Evolutionary conservation across 768 basidiomycete species (phyloP).

Genomic region (Chalciporus chontae): DNA sequence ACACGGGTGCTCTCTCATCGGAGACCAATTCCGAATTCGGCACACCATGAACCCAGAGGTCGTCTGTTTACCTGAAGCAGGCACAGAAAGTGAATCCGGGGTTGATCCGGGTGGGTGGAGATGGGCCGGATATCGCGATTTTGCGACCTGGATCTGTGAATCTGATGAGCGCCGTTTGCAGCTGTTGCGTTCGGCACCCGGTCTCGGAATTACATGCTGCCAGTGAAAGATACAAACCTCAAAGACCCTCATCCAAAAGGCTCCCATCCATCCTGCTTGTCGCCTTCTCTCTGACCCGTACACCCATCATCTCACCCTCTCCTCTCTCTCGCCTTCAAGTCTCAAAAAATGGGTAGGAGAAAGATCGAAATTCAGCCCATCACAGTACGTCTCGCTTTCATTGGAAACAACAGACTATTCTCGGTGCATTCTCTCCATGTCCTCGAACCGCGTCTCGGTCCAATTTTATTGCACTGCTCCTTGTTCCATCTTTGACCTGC

Average conservation of each 20-base stretch:
- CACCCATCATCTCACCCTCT: conserved; percentile 20
- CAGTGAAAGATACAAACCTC: conserved; percentile 33
- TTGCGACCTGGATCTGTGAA: conserved; percentile 28
- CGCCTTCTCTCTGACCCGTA: conserved; percentile 13
- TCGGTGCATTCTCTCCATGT: conserved; percentile 7
- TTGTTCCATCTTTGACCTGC: conserved; percentile 30
- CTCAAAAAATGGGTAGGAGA: conserved; percentile 58
- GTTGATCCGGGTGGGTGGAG: conserved; percentile 21
- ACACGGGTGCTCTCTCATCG: background rate
- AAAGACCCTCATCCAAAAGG: conserved; percentile 31
- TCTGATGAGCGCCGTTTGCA: conserved; percentile 36
- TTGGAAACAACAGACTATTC: conserved; percentile 18
- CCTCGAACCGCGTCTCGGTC: conserved; percentile 16
- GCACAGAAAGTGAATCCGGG: conserved; percentile 20
- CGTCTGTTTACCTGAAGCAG: background rate
- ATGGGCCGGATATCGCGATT: conserved; percentile 15
- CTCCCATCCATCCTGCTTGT: conserved; percentile 28
- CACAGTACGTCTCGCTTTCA: conserved; percentile 47
- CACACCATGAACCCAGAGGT: background rate
- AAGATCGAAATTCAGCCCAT: conserved; percentile 85
- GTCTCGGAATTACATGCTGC: conserved; percentile 36
- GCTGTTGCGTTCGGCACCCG: conserved; percentile 36
- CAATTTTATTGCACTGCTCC: conserved; percentile 28
- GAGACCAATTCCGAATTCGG: background rate
- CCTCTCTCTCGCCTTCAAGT: background rate